Evolutionary conservation across 2,329 filamentous ascomycete genomes (phyloP).

Genomic region (Pseudocercospora crystallina): DNA sequence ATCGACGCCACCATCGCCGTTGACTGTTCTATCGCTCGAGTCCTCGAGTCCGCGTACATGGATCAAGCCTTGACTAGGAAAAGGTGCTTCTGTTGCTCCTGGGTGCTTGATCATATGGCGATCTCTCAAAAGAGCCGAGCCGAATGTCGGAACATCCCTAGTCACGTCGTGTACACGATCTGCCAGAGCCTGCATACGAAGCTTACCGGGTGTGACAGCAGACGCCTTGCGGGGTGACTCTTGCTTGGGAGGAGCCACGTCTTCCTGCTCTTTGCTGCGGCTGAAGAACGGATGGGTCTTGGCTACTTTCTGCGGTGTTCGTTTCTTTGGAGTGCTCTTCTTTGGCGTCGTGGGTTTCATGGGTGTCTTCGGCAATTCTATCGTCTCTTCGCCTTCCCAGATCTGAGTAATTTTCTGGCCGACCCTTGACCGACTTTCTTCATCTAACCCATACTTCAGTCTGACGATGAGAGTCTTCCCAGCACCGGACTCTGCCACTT

Average conservation of each 20-base stretch:
- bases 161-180: conserved; percentile 18
- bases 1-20: not conserved
- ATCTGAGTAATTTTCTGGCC: conserved; percentile 66
- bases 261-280: conserved; percentile 49
- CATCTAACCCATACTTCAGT: conserved; percentile 55
- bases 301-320: conserved; percentile 26
- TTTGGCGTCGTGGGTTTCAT: conserved; percentile 8
- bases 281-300: conserved; percentile 69
- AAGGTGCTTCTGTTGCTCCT: conserved; percentile 66
- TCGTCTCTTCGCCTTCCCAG: conserved; percentile 42
- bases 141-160: conserved; percentile 23
- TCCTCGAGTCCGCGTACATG: conserved; percentile 58
- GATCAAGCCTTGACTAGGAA: conserved; percentile 65
- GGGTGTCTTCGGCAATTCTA: conserved; percentile 6
- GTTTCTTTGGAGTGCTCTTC: conserved; percentile 23
- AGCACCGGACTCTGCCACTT: conserved; percentile 21
- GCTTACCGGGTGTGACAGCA: conserved; percentile 49
- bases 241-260: conserved; percentile 28
- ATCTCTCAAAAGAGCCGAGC: conserved; percentile 33
- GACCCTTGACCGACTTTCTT: conserved; percentile 47
- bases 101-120: conserved; percentile 57
- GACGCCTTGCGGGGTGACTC: conserved; percentile 36
- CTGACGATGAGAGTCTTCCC: conserved; percentile 27
- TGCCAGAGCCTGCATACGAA: conserved; percentile 33
- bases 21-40: not conserved